Evolutionary conservation across 768 basidiomycete genomes (phyloP).

Genomic region (Trichaptum fuscoviolaceum): DNA sequence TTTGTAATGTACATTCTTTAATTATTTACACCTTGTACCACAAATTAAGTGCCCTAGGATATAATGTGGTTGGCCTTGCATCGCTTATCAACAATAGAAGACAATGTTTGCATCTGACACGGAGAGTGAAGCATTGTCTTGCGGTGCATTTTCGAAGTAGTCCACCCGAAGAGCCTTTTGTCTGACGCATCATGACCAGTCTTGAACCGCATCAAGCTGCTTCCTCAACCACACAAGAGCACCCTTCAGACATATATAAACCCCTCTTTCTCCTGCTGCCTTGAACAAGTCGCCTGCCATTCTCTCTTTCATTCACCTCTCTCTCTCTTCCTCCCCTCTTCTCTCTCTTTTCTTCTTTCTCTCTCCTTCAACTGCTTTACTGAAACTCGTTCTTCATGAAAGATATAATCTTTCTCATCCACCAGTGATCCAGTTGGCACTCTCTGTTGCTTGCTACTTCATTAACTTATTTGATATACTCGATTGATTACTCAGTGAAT

Average conservation of each 20-base stretch:
- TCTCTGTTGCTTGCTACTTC: too few relatives aligned
- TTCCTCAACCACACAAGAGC: not conserved
- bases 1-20: conserved; percentile 1
- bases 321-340: too few relatives aligned
- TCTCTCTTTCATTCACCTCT: too few relatives aligned
- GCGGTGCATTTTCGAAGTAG: not conserved
- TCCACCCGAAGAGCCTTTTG: not conserved
- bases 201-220: not conserved
- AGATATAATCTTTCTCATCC: too few relatives aligned
- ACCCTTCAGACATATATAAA: not conserved
- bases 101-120: not conserved
- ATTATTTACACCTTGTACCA: not conserved
- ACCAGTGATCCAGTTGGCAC: too few relatives aligned
- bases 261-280: not conserved
- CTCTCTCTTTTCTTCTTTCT: too few relatives aligned
- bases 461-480: too few relatives aligned
- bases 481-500: too few relatives aligned
- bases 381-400: too few relatives aligned
- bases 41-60: not conserved
- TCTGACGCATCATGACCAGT: not conserved
- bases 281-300: too few relatives aligned
- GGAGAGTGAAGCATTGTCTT: not conserved
- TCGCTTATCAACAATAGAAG: not conserved
- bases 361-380: too few relatives aligned
- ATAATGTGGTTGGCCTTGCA: not conserved